These are phyloP conservation scores for Fusarium tupiense DNA, from an alignment of 2,329 filamentous ascomycete species.

Conservation along the genomic window DNA sequence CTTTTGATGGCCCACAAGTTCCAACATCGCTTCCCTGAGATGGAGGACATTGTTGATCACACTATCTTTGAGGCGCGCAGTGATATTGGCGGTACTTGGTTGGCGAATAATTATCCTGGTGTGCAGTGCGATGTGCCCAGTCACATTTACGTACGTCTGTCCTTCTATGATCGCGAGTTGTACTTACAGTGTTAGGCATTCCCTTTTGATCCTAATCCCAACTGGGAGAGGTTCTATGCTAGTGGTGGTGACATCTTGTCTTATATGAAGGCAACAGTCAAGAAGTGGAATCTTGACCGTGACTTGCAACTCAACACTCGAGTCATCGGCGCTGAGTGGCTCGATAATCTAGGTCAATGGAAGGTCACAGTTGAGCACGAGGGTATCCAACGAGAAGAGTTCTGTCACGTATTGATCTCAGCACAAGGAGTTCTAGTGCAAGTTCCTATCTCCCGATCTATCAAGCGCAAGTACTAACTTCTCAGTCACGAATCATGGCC, in stretches of 20 bases:
- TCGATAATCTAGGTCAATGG: slow-evolving; percentile 33
- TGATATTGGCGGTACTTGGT: slow-evolving; percentile 49
- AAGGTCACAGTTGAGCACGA: slow-evolving; percentile 35
- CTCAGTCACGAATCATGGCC: slow-evolving; percentile 35
- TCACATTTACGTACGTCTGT: slow-evolving; percentile 29
- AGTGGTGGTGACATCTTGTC: slow-evolving; percentile 64
- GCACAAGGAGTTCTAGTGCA: slow-evolving; percentile 39
- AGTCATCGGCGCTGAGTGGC: slow-evolving; percentile 41
- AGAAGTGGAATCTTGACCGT: slow-evolving; percentile 52
- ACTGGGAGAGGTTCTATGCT: slow-evolving; percentile 68
- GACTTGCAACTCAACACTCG: slow-evolving; percentile 48
- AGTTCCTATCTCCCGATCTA: background rate
- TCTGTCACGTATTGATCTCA: slow-evolving; percentile 35
- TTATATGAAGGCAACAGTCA: slow-evolving; percentile 61
- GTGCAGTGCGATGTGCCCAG: slow-evolving; percentile 37
- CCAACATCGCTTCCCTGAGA: slow-evolving; percentile 48
- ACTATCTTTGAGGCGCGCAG: slow-evolving; percentile 46
- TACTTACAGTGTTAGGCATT: slow-evolving; percentile 45
- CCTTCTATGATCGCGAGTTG: background rate
- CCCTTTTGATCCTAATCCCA: slow-evolving; percentile 65
- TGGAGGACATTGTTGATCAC: slow-evolving; percentile 39
- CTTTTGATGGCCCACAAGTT: slow-evolving; percentile 50
- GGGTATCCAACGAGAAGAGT: slow-evolving; percentile 23
- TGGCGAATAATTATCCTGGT: slow-evolving; percentile 44
- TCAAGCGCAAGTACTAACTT: background rate